Conservation (phyloP, 2,329 filamentous ascomycete species). For the Cordyceps cicadae region DNA sequence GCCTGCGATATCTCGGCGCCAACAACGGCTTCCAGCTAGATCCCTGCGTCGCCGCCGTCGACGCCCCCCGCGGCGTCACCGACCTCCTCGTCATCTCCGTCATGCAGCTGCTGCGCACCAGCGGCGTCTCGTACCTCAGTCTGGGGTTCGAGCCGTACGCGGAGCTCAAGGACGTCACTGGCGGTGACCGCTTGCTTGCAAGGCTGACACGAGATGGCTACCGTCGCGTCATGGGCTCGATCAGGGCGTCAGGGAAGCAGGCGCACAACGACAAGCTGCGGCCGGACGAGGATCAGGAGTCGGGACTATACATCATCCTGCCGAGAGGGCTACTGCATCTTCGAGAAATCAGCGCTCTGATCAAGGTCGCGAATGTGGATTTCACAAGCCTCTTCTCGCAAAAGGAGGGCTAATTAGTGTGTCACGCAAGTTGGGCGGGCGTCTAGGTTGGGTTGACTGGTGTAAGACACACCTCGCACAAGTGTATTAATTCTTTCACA, state of each 20-base stretch:
- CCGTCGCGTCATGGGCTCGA: conserved; percentile 14
- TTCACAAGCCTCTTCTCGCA: conserved; percentile 2
- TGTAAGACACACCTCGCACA: not conserved
- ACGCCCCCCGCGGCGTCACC: conserved; percentile 20
- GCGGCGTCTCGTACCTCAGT: conserved; percentile 16
- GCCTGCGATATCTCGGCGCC: conserved; percentile 16
- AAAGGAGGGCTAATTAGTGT: not conserved
- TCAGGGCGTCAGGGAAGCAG: conserved; percentile 15
- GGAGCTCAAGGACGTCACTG: conserved; percentile 8
- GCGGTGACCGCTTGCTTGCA: not conserved
- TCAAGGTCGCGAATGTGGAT: conserved; percentile 15
- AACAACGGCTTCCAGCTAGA: conserved; percentile 17
- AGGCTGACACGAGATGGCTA: conserved; percentile 12
- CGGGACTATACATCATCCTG: conserved; percentile 16
- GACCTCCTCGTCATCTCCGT: conserved; percentile 16
- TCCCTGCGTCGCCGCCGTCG: conserved; percentile 17
- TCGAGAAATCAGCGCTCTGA: conserved; percentile 14
- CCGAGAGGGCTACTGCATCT: conserved; percentile 13
- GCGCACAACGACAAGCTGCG: conserved; percentile 17
- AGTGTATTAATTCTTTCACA: not conserved
- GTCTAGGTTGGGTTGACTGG: not conserved
- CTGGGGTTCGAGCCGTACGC: conserved; percentile 16
- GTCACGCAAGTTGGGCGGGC: not conserved
- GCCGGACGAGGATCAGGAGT: conserved; percentile 14
- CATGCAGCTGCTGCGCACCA: conserved; percentile 15